phyloP scores from a whole-genome alignment of 176 grass and related monocot genomes.

The Oryza glaberrima region DNA sequence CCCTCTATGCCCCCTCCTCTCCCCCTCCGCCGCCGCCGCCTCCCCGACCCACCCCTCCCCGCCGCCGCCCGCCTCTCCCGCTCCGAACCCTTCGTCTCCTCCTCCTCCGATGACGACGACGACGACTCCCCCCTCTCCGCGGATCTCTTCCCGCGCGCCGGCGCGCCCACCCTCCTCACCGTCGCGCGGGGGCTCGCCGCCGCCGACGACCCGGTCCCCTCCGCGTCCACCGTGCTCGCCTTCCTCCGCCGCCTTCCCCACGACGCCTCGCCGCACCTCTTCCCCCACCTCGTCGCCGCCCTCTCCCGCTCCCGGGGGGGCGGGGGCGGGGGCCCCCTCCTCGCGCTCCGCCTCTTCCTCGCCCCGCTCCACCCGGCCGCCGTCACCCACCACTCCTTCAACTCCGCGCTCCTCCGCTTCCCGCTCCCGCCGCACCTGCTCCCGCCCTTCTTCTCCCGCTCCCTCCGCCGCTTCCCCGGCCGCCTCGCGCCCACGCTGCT shows the following conservation, averaged over 20 bases:
- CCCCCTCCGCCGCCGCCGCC: slow-evolving; percentile 28
- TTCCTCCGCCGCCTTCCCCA: slow-evolving; percentile 52
- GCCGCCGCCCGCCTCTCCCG: slow-evolving; percentile 12
- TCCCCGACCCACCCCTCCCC: background rate
- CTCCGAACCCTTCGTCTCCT: slow-evolving; percentile 17
- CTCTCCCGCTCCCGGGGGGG: slow-evolving; percentile 43
- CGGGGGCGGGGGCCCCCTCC: slow-evolving; percentile 11
- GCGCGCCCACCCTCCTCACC: slow-evolving; percentile 61
- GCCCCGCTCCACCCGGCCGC: slow-evolving; percentile 30
- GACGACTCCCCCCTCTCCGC: slow-evolving; percentile 39
- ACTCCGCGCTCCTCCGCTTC: slow-evolving; percentile 52
- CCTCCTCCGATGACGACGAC: slow-evolving; percentile 34
- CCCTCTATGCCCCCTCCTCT: slow-evolving; percentile 41
- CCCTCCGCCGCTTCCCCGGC: slow-evolving; percentile 48
- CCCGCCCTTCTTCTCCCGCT: slow-evolving; percentile 47
- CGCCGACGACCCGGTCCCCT: slow-evolving; percentile 33
- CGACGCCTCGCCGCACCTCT: slow-evolving; percentile 53
- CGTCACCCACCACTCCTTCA: slow-evolving; percentile 50
- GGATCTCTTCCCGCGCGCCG: slow-evolving; percentile 58
- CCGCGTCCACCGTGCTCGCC: slow-evolving; percentile 39
- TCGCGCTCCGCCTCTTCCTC: slow-evolving; percentile 58
- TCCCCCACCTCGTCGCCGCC: slow-evolving; percentile 66
- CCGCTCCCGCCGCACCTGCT: slow-evolving; percentile 56
- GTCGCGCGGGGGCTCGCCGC: slow-evolving; percentile 48
- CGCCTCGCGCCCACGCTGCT: slow-evolving; percentile 54